Conservation (phyloP, 495 filamentous ascomycete genomes). For the Neurospora intermedia region DNA sequence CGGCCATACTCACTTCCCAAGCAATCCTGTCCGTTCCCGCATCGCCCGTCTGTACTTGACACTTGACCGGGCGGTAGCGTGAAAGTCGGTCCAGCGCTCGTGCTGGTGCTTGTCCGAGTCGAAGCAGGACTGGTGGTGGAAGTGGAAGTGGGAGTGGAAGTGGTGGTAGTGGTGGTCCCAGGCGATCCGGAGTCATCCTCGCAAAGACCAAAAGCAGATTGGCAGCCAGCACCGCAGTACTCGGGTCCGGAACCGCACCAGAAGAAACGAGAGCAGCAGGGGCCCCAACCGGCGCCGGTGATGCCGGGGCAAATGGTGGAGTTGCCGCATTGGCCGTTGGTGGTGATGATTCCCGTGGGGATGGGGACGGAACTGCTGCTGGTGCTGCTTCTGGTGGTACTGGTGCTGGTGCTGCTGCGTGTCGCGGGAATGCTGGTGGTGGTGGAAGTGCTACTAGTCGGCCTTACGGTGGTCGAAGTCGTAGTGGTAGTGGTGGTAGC, state of each 20-base stretch:
- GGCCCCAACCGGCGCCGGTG: slow-evolving; percentile 16
- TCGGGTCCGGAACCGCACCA: slow-evolving; percentile 38
- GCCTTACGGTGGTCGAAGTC: neutral
- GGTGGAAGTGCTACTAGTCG: slow-evolving; percentile 7
- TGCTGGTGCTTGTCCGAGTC: neutral
- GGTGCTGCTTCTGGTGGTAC: neutral
- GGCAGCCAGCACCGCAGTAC: slow-evolving; percentile 44
- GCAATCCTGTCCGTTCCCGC: slow-evolving; percentile 19
- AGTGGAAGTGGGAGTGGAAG: neutral
- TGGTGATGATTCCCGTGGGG: slow-evolving; percentile 14
- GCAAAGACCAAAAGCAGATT: slow-evolving; percentile 31
- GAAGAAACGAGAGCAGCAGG: slow-evolving; percentile 36
- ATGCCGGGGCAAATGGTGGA: slow-evolving; percentile 20
- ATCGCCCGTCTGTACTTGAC: slow-evolving; percentile 18
- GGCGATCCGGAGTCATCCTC: slow-evolving; percentile 5
- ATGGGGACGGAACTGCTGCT: slow-evolving; percentile 1
- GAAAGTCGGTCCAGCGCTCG: slow-evolving; percentile 4
- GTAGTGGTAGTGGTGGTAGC: slow-evolving; percentile 6
- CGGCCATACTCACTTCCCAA: slow-evolving; percentile 14
- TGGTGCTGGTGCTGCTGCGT: neutral
- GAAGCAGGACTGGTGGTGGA: neutral
- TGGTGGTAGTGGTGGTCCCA: neutral
- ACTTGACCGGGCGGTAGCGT: slow-evolving; percentile 12
- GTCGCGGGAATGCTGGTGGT: neutral
- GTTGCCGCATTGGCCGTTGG: slow-evolving; percentile 27